Evolutionary conservation across 164 flowering plant genomes (phyloP), one percentile per base, ranked within the genome.

Genomic region (Magnolia kwangsiensis): DNA sequence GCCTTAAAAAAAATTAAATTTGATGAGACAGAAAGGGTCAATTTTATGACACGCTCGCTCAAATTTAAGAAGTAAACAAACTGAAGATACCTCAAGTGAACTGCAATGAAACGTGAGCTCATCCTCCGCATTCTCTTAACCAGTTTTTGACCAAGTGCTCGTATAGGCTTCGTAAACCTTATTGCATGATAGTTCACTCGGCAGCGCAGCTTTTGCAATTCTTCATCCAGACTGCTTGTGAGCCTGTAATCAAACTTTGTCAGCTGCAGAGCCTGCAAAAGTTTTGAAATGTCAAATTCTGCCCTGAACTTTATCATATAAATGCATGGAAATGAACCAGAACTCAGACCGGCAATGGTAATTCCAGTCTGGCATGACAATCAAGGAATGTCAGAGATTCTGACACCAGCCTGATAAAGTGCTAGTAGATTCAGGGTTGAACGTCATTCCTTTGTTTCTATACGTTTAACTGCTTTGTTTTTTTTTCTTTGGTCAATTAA

Each of bases 211-310:
- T 87, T 96, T 70, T 94, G 98, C 16, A 94, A 83, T 51, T 93
- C 95, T 51, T 89, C 90, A 71, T 90, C 90, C 73, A 96, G 85
- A 74, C 85, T 78, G 82, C 81, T 94, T 65, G 99, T 85, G 73
- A 96, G 98, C 85, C 99, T 87, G 83, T 88, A 96, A 78, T 96
- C 99, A 79, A 96, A 96, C 82, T 94, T 96, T 10, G 97, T 92
- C 85, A 96, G 78, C 86, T 96, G 98, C 75, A 96, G 87, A 83
- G 87, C 99, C 98, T 96, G 95, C 84, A 85, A 70, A 80, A 71
- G 24, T 66, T 74, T 66, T 23, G 24, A 21, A 66, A 4, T 19
- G 70, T 74, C 10, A 64, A 8, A 11, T 74, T 20, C 11, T 21
- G 21, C 37, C 9, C 50, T 51, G 4, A 78, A 72, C 51, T 55